A percentile compares a stretch with the other conserved stretches of the same genome.
Evolutionary conservation across 306 rosid species (phyloP).

Genomic region (Trichosanthes truncata): DNA sequence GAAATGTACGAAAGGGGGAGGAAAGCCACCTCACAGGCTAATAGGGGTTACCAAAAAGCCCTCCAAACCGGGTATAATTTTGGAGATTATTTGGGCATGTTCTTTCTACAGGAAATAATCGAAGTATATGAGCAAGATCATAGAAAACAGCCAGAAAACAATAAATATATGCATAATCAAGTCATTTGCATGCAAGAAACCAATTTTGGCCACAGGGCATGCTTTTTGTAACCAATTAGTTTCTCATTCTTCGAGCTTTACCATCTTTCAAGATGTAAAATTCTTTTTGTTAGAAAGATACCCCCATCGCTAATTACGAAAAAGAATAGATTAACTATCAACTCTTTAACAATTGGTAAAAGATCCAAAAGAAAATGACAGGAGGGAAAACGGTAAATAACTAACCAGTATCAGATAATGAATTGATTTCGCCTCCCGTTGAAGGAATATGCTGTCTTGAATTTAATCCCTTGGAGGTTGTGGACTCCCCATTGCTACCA

Average conservation of each 20-base stretch:
- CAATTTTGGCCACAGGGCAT: background rate
- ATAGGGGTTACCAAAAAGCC: background rate
- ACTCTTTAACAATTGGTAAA: background rate
- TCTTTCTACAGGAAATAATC: background rate
- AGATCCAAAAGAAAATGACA: background rate
- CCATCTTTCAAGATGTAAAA: background rate
- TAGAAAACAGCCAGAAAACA: background rate
- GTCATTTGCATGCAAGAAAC: background rate
- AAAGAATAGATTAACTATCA: background rate
- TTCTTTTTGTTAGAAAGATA: background rate
- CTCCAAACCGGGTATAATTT: background rate
- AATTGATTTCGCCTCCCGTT: constrained; percentile 37
- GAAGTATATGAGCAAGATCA: background rate
- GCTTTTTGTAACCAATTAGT: background rate
- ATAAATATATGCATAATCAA: background rate
- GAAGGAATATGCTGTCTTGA: constrained; percentile 47
- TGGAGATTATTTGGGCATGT: background rate
- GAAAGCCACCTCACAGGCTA: background rate
- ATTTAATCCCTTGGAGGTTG: constrained; percentile 43
- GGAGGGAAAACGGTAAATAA: constrained; percentile 24
- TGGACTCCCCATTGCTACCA: constrained; percentile 44
- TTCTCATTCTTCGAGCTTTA: background rate
- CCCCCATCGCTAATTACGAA: background rate
- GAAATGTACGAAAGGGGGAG: background rate
- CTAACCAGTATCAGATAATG: constrained; percentile 65